Evolutionary conservation across 495 filamentous ascomycete genomes (phyloP).

Genomic region (Annulohypoxylon bovei): DNA sequence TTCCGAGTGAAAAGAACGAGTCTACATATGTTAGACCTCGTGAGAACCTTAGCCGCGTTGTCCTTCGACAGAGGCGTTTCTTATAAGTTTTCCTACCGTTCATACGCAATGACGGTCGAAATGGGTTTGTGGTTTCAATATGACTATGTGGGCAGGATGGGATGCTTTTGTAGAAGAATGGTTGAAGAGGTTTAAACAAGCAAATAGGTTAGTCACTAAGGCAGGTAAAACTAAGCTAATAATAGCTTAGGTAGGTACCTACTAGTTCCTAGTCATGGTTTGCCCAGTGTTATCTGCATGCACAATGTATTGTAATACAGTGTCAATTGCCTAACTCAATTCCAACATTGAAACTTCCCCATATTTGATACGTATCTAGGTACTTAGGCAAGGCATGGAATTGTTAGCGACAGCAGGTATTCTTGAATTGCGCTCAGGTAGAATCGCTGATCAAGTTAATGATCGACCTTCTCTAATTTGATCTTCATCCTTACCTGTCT

Average conservation of each 20-base stretch:
- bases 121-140: background rate
- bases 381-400: background rate
- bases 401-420: background rate
- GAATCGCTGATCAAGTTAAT: slow-evolving; percentile 19
- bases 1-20: background rate
- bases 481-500: slow-evolving; percentile 20
- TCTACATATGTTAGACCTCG: background rate
- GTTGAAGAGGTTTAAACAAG: background rate
- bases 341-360: no score
- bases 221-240: background rate
- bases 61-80: background rate
- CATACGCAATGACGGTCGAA: background rate
- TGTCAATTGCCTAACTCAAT: background rate
- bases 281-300: background rate
- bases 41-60: background rate
- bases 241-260: background rate
- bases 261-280: background rate
- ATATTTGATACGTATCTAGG: background rate
- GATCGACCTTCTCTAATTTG: slow-evolving; percentile 27
- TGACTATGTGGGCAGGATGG: background rate
- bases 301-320: no score
- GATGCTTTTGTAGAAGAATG: background rate
- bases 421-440: background rate
- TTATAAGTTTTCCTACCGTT: background rate
- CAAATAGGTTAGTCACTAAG: background rate